phyloP scores from a whole-genome alignment of 164 flowering plant species.

The Echeveria elegans region DNA sequence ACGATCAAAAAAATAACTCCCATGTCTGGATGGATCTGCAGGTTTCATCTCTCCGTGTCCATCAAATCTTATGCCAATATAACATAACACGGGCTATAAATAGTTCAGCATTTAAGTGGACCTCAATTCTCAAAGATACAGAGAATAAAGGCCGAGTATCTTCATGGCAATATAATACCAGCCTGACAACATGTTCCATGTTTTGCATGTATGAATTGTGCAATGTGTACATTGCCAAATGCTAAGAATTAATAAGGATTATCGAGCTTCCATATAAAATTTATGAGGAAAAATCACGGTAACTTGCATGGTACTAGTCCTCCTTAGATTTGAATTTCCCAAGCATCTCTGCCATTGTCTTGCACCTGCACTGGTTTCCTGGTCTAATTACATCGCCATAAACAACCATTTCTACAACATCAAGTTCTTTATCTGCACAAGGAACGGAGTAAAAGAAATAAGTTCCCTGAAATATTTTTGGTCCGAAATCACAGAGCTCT shows the following conservation, averaged over 20 bases:
- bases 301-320: slow-evolving; percentile 56
- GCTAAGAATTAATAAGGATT: background rate
- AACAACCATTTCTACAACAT: slow-evolving; percentile 93
- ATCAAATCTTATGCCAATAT: no score
- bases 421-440: slow-evolving; percentile 78
- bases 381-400: slow-evolving; percentile 94
- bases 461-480: background rate
- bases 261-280: background rate
- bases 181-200: background rate
- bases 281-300: slow-evolving; percentile 28
- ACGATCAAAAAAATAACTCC: no score
- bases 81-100: background rate
- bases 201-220: background rate
- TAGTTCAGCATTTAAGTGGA: background rate
- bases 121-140: background rate
- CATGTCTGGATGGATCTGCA: no score
- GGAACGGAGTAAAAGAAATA: background rate
- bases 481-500: no score
- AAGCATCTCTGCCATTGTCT: slow-evolving; percentile 87
- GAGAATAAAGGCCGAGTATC: background rate
- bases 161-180: background rate
- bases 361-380: slow-evolving; percentile 88
- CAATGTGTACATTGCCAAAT: background rate
- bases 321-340: slow-evolving; percentile 67
- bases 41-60: no score